Base-by-base conservation (phyloP, 345 rosid genomes). In the Limnanthes douglasii region DNA sequence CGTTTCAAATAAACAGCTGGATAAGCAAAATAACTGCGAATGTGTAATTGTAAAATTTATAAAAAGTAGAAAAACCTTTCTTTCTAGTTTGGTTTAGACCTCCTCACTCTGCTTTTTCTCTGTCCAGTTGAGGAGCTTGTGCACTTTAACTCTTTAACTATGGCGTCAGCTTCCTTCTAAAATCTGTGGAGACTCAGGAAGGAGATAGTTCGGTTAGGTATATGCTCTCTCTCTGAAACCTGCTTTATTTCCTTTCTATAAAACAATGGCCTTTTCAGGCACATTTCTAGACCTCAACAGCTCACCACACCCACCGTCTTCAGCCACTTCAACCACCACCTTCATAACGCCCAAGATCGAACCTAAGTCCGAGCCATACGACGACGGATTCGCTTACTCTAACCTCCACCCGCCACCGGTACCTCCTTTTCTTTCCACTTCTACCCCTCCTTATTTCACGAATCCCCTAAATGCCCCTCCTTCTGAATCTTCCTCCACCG, bases 251-350 rank as follows among this genome's bases (percentile, higher is more conserved):
- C 32, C 10, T 8, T 19, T 32, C 39, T 35, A 11, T 3, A 0
- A 37, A 11, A 21, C 34, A 54, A 84, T 75, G 86, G 74, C 65
- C 17, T 57, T 73, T 16, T 5, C 58, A 1, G 32, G 70, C 15
- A 80, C 81, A 12, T 63, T 83, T 39, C 77, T 52, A 37, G 95
- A 76, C 78, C 85, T 78, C 19, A 70, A 75, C 43, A 64, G 54
- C 18, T 21, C 35, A 15, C 65, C 69, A 5, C 61, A 45, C 17
- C 48, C 66, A 4, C 40, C 51, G 31, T n/a, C 51, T 48, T 2
- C 60, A 38, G 10, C 61, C 24, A 20, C 57, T 14, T 11, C 58
- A 11, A 2, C 45, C 43, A 6, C 56, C 37, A 9, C 53, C n/a
- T 34, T 66, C 14, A 19, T 58, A 30, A 46, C 57, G 15, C 92